Base-by-base conservation (phyloP, 164 flowering plant genomes). In the Vitis cinerea region DNA sequence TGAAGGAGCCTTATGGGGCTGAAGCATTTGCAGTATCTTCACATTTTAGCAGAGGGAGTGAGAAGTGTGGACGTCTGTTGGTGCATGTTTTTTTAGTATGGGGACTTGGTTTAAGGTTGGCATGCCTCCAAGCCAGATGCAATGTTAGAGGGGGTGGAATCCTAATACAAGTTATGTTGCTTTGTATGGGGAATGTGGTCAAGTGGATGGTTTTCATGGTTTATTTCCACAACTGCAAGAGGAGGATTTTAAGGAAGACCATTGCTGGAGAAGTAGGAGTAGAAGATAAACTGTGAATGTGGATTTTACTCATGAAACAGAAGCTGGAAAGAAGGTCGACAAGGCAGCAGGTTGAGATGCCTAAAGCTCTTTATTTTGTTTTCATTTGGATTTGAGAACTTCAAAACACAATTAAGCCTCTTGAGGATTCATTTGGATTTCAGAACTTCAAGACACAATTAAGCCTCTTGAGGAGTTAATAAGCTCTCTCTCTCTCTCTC, bases 141-240 rank as follows among this genome's bases (percentile, higher is more conserved):
- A 6, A 50, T 27, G 59, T 53, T 15, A 16, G 53, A 48, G 59
- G 72, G 29, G 11, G 10, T 15, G 58, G 59, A 6, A 48, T 67
- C 61, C 9, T 63, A 17, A 17, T 15, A 1, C 65, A 65, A 5
- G 50, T 61, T 30, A 4, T 31, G 12, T 31, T 69, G 59, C 16
- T 72, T 7, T 68, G 59, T 59, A 5, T 71, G 14, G 78, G 67
- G 16, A 71, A 56, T 50, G 59, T 54, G 19, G 19, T 71, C 50
- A 75, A 75, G 53, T 75, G 78, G 71, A 27, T 67, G 11, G 67
- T 23, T 3, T 69, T 16, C 58, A 15, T 73, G 29, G 16, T 63
- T 2, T 68, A 56, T 58, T 67, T 60, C 67, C 12, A 54, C n/a
- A 68, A 67, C 15, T 67, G 71, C 54, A 67, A 61, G 50, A 67